A percentile compares a stretch with the other conserved stretches of the same genome.
Evolutionary conservation across 352 stramenopile species (phyloP).

Genomic region (Globisporangium viniferum): DNA sequence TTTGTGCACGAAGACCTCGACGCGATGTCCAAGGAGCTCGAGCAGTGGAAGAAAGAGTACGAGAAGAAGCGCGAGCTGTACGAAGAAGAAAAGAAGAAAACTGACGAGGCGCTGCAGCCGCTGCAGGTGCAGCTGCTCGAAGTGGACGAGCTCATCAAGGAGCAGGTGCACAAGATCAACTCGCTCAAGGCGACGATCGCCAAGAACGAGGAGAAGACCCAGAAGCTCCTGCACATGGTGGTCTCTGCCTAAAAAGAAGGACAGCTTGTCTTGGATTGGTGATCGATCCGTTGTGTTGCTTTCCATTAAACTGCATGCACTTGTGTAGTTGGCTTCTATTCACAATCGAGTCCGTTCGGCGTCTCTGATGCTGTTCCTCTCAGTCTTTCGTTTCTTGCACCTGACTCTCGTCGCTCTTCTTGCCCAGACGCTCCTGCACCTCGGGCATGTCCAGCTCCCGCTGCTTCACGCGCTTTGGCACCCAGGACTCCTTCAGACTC

Average conservation of each 20-base stretch:
- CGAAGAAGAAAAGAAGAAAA: slow-evolving; percentile 82
- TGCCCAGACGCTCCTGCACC: slow-evolving; percentile 46
- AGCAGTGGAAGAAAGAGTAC: slow-evolving; percentile 89
- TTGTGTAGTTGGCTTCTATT: background rate
- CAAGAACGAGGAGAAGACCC: slow-evolving; percentile 92
- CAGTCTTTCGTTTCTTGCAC: background rate
- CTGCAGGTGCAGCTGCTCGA: slow-evolving; percentile 82
- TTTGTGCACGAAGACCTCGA: slow-evolving; percentile 94
- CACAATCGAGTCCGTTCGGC: background rate
- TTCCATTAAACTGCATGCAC: background rate
- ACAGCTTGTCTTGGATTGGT: background rate
- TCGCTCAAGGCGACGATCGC: slow-evolving; percentile 89
- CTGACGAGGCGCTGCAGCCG: slow-evolving; percentile 80
- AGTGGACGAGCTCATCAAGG: slow-evolving; percentile 89
- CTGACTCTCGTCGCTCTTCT: slow-evolving; percentile 1
- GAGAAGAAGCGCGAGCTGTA: slow-evolving; percentile 72
- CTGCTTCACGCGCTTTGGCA: slow-evolving; percentile 62
- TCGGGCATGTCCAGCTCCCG: slow-evolving; percentile 59
- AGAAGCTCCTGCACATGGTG: slow-evolving; percentile 87
- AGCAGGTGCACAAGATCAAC: slow-evolving; percentile 91
- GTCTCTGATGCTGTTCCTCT: background rate
- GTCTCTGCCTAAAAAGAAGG: slow-evolving; percentile 49
- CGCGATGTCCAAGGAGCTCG: slow-evolving; percentile 92
- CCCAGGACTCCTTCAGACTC: slow-evolving; percentile 42
- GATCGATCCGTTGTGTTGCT: background rate